Conservation (phyloP, 352 stramenopile species). For the Lagenidium giganteum region DNA sequence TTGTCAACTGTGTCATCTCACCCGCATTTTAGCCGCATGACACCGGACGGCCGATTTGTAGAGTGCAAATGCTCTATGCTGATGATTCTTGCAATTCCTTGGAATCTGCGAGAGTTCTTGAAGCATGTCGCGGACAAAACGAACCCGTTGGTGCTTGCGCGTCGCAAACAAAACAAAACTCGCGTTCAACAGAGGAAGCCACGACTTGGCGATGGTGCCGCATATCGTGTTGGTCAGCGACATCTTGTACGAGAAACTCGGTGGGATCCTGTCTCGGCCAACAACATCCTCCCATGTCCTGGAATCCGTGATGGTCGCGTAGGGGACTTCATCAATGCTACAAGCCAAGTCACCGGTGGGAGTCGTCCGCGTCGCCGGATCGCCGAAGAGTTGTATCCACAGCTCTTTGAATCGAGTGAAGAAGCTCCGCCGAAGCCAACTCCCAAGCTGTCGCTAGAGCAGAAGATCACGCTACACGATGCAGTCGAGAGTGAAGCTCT, state of each 20-base stretch:
- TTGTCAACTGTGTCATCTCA: conserved; percentile 28
- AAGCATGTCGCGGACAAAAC: conserved; percentile 53
- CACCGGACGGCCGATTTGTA: conserved; percentile 55
- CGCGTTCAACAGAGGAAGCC: conserved; percentile 14
- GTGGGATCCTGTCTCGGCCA: conserved; percentile 40
- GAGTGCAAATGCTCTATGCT: conserved; percentile 66
- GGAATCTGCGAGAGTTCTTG: conserved; percentile 54
- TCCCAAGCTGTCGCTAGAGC: conserved; percentile 5
- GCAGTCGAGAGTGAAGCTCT: conserved; percentile 62
- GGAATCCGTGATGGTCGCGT: conserved; percentile 57
- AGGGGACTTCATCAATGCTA: conserved; percentile 39
- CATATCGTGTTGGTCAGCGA: conserved; percentile 25
- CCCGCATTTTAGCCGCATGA: conserved; percentile 50
- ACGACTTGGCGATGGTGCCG: conserved; percentile 14
- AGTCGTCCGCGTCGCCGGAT: conserved; percentile 56
- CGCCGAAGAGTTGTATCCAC: conserved; percentile 64
- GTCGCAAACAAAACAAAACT: conserved; percentile 2
- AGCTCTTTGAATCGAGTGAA: conserved; percentile 26
- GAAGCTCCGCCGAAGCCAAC: conserved; percentile 12
- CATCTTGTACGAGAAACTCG: conserved; percentile 47
- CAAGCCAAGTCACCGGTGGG: conserved; percentile 62
- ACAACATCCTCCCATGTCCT: conserved; percentile 50
- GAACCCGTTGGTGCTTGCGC: conserved; percentile 15
- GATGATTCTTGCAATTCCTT: conserved; percentile 42
- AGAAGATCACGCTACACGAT: conserved; percentile 70